phyloP scores from a whole-genome alignment of 768 basidiomycete species.

The Macrocybe gigantea region DNA sequence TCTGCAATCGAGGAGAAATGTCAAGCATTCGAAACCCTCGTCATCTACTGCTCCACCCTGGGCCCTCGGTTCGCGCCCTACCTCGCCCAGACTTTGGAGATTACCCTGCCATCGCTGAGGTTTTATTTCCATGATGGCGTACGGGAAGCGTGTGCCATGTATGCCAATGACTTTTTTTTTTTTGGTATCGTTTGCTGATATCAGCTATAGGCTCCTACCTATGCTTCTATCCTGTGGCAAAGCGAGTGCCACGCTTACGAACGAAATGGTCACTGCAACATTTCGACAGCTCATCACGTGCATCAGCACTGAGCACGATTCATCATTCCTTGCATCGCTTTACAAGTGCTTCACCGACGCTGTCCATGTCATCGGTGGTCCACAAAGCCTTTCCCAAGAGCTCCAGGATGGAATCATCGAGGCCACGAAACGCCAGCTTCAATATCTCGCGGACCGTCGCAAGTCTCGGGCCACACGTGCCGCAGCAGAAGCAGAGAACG shows the following conservation, averaged over 20 bases:
- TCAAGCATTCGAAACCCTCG: constrained; percentile 82
- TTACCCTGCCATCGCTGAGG: constrained; percentile 61
- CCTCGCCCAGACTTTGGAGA: constrained; percentile 62
- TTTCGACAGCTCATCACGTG: constrained; percentile 60
- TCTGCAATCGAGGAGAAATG: constrained; percentile 83
- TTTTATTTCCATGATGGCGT: constrained; percentile 88
- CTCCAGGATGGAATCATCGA: constrained; percentile 52
- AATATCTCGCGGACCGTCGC: constrained; percentile 61
- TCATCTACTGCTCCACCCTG: constrained; percentile 72
- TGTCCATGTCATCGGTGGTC: constrained; percentile 53
- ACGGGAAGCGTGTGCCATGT: constrained; percentile 73
- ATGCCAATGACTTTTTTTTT: constrained; percentile 16
- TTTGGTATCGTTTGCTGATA: not conserved
- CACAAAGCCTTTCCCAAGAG: constrained; percentile 44
- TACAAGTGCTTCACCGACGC: constrained; percentile 67
- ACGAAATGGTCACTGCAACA: constrained; percentile 62
- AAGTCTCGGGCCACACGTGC: constrained; percentile 42
- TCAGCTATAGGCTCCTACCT: constrained; percentile 57
- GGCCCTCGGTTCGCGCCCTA: constrained; percentile 67
- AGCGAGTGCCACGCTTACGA: constrained; percentile 54
- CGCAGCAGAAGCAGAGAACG: constrained; percentile 26
- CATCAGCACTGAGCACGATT: constrained; percentile 63
- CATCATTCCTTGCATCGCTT: constrained; percentile 72
- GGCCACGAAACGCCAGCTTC: constrained; percentile 68
- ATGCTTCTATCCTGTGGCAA: constrained; percentile 68